Evolutionary conservation across 257 asterid species (phyloP), one percentile per base, ranked within the genome.

Genomic region (Prunella vulgaris): DNA sequence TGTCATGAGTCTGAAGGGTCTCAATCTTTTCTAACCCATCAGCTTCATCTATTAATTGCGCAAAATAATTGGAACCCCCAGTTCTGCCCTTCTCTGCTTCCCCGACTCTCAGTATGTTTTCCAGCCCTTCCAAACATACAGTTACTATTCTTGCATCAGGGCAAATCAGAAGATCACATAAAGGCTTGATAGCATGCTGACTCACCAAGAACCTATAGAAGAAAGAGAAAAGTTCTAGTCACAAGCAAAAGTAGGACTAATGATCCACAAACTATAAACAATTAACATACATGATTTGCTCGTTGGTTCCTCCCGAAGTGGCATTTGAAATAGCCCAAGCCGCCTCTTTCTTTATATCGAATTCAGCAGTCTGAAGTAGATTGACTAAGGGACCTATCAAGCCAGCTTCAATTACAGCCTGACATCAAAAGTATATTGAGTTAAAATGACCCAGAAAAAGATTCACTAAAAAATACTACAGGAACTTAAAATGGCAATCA

Each of bases 251-350:
- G 65, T 10, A n/a, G 28, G 10, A 56, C 7, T 4, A 72, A 12
- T 17, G 49, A 51, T 9, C 21, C 14, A 60, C 27, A 69, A 62
- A 24, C 35, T 44, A 27, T 58, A 51, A 51, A 60, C 12, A 21
- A 58, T 37, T 40, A 42, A 58, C 59, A 35, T 86, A 93, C 98
- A 77, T 72, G 80, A 90, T 93, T 72, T 93, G 98, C 66, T 93
- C 97, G 35, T 87, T 76, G 72, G 85, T 77, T 74, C 98, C 98
- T 72, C 98, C 98, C 2, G 98, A 92, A 1, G 98, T 93, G 57
- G 98, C 98, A 78, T 93, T 93, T 74, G 96, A 90, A 22, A 90
- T 80, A 61, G 97, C 96, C 96, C 98, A 93, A 51, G 98, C 95
- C 66, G 97, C 97, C 78, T 93, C 98, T 84, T 90, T 93, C 88